Evolutionary conservation across 2,329 filamentous ascomycete species (phyloP).

Genomic region (Alternaria arbusti): DNA sequence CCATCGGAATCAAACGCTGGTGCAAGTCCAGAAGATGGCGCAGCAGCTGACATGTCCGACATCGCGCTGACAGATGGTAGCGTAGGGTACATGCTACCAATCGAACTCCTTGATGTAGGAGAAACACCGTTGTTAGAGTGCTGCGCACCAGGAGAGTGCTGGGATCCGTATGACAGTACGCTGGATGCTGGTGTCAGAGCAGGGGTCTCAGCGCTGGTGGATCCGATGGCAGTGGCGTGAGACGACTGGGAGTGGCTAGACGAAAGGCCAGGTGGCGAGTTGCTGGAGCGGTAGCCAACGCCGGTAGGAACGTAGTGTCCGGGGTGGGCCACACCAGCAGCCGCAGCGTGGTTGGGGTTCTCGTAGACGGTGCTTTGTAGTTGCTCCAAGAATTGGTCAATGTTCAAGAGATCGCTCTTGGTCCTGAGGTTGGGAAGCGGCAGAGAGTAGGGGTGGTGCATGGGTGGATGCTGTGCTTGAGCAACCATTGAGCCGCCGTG

Average conservation of each 20-base stretch:
- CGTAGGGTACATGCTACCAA: conserved; percentile 73
- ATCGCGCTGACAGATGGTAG: conserved; percentile 74
- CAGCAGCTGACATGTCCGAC: conserved; percentile 66
- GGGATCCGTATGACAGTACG: conserved; percentile 77
- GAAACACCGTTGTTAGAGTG: conserved; percentile 63
- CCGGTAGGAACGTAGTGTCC: conserved; percentile 68
- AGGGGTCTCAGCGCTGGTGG: conserved; percentile 66
- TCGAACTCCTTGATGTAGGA: conserved; percentile 64
- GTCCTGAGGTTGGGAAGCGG: conserved; percentile 90
- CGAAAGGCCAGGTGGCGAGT: conserved; percentile 59
- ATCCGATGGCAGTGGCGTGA: conserved; percentile 54
- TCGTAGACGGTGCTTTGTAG: conserved; percentile 97
- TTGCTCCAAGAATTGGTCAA: conserved; percentile 93
- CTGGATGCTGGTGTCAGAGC: conserved; percentile 79
- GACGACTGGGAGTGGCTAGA: conserved; percentile 56
- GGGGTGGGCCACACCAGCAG: conserved; percentile 77
- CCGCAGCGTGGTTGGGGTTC: conserved; percentile 80
- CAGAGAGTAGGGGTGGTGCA: conserved; percentile 83
- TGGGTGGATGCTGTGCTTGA: conserved; percentile 65
- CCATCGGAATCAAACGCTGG: conserved; percentile 66
- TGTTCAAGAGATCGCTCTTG: conserved; percentile 90
- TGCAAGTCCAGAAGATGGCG: conserved; percentile 72
- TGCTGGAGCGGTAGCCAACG: conserved; percentile 61
- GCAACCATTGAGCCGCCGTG: conserved; percentile 59
- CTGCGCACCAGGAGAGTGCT: conserved; percentile 76